A percentile compares a stretch with the other conserved stretches of the same genome.
phyloP scores from a whole-genome alignment of 805 yeast genomes.

The Wickerhamiella cacticola region DNA sequence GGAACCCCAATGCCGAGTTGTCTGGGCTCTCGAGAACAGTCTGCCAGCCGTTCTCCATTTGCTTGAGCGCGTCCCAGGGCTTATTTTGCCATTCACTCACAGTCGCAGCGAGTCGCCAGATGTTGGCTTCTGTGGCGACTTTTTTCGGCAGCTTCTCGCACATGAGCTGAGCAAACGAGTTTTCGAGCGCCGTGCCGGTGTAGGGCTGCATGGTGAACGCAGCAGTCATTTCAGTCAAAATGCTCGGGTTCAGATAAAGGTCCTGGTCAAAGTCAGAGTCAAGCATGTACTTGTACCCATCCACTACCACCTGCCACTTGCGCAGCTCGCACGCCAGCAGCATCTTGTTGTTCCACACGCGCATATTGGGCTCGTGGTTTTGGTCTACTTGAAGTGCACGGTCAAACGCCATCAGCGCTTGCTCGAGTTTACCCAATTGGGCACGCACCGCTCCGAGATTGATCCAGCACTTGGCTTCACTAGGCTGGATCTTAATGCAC shows the following conservation, averaged over 20 bases:
- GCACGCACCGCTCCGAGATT: slow-evolving; percentile 75
- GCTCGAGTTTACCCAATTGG: slow-evolving; percentile 49
- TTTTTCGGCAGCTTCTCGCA: slow-evolving; percentile 56
- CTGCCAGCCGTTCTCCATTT: slow-evolving; percentile 77
- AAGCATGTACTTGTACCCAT: slow-evolving; percentile 57
- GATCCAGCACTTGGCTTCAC: slow-evolving; percentile 78
- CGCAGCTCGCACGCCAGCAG: slow-evolving; percentile 66
- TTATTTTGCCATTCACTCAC: slow-evolving; percentile 76
- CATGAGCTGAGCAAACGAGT: slow-evolving; percentile 56
- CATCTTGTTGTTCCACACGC: slow-evolving; percentile 79
- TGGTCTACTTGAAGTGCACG: slow-evolving; percentile 56
- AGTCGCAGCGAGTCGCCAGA: slow-evolving; percentile 75
- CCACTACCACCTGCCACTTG: slow-evolving; percentile 82
- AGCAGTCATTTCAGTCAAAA: slow-evolving; percentile 64
- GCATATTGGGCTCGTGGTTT: slow-evolving; percentile 64
- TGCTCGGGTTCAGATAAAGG: slow-evolving; percentile 56
- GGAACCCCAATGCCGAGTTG: slow-evolving; percentile 54
- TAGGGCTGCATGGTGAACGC: slow-evolving; percentile 8
- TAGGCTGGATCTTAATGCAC: slow-evolving; percentile 75
- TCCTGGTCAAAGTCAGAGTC: slow-evolving; percentile 46
- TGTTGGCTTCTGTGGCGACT: slow-evolving; percentile 49
- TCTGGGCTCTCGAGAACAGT: slow-evolving; percentile 55
- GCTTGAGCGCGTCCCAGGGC: slow-evolving; percentile 81
- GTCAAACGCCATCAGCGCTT: slow-evolving; percentile 75
- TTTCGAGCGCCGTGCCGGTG: slow-evolving; percentile 26